Conservation (phyloP, 108 stramenopile genomes). For the Nitzschia palea region DNA sequence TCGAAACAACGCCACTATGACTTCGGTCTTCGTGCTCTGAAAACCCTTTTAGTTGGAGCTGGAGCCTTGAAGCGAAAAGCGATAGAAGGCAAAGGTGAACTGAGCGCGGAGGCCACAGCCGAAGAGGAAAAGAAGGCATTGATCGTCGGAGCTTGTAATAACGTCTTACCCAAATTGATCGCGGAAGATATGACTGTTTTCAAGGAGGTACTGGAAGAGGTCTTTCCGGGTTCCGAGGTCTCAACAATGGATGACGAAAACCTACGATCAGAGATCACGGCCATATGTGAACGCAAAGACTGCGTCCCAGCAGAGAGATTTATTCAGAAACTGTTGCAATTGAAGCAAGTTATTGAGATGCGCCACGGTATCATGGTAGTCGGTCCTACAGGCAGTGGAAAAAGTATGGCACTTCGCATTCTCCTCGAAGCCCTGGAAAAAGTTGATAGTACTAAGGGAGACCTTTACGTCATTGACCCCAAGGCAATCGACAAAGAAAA, state of each 20-base stretch:
- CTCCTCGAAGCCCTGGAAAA: conserved; percentile 80
- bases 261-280: conserved; percentile 60
- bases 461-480: conserved; percentile 94
- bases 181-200: conserved; percentile 89
- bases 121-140: conserved; percentile 77
- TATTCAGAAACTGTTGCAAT: conserved; percentile 94
- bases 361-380: conserved; percentile 97
- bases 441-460: conserved; percentile 88
- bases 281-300: conserved; percentile 61
- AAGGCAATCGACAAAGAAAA: conserved; percentile 93
- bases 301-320: conserved; percentile 75
- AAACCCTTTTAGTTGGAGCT: conserved; percentile 97
- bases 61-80: conserved; percentile 97
- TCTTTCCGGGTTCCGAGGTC: conserved; percentile 87
- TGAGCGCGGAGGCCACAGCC: conserved; percentile 55
- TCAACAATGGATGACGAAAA: conserved; percentile 81
- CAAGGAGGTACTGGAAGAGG: conserved; percentile 75
- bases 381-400: conserved; percentile 83
- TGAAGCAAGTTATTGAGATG: conserved; percentile 93
- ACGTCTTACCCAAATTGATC: conserved; percentile 97
- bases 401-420: conserved; percentile 71
- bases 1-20: conserved; percentile 97
- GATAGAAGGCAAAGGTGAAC: conserved; percentile 52
- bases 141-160: conserved; percentile 91
- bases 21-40: conserved; percentile 97